Conservation (phyloP, 169 alveolate genomes). For the Cryptosporidium xiaoi region DNA sequence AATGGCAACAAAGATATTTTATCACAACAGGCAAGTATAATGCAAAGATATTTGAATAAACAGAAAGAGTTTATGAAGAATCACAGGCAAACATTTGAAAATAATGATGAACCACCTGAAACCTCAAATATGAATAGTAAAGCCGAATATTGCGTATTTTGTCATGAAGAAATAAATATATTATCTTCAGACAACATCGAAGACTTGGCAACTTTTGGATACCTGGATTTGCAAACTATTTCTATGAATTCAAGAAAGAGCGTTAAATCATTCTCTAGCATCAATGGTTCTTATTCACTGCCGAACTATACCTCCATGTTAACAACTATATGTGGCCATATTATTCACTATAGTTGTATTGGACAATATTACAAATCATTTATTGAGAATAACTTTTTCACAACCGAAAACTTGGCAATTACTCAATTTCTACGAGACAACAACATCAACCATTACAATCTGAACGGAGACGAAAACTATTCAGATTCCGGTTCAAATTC, state of each 20-base stretch:
- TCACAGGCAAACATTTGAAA: not conserved
- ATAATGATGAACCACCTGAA: not conserved
- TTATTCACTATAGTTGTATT: constrained; percentile 39
- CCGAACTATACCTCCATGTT: constrained; percentile 21
- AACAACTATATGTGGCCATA: constrained; percentile 59
- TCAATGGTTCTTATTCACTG: constrained; percentile 1
- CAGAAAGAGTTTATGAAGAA: constrained; percentile 22
- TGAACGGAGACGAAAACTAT: no score
- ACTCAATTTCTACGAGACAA: no score
- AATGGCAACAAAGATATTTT: not conserved
- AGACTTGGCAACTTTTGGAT: constrained; percentile 45
- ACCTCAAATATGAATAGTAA: not conserved
- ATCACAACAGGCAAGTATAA: constrained; percentile 7
- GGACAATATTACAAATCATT: constrained; percentile 20
- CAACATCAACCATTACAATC: no score
- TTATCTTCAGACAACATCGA: not conserved
- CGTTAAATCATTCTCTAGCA: not conserved
- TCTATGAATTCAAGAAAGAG: constrained; percentile 10
- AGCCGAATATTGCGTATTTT: constrained; percentile 47
- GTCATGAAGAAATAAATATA: constrained; percentile 21
- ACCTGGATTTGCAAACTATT: constrained; percentile 32
- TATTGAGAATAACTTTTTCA: not conserved
- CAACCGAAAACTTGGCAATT: no score
- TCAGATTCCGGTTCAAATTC: no score
- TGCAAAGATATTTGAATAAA: constrained; percentile 17